These are phyloP conservation scores for Coemansia sp. DNA, from an alignment of 192 early-diverging fungal species.

Conservation along the genomic window DNA sequence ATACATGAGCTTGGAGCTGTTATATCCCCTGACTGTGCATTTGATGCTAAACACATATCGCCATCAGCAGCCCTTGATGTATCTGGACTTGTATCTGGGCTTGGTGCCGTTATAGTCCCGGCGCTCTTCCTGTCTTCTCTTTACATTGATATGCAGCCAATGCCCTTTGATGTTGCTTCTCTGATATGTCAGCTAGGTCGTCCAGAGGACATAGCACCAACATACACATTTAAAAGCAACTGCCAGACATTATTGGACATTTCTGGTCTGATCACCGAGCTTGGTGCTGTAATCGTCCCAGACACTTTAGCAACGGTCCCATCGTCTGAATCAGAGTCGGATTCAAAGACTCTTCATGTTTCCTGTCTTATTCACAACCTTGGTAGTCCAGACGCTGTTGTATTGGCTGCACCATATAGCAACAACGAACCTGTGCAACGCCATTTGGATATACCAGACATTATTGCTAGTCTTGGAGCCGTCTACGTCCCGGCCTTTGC, in stretches of 20 bases:
- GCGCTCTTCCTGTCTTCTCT: background rate
- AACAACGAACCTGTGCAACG: background rate
- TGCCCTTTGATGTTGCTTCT: background rate
- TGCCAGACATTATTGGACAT: background rate
- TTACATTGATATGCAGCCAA: background rate
- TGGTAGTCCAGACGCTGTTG: background rate
- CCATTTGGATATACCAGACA: slow-evolving; percentile 17
- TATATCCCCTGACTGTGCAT: background rate
- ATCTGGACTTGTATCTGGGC: slow-evolving; percentile 7
- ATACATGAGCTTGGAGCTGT: background rate
- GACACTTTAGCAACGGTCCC: background rate
- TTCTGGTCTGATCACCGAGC: slow-evolving; percentile 1
- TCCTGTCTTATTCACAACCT: background rate
- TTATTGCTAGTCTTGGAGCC: slow-evolving; percentile 38
- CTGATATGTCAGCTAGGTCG: slow-evolving; percentile 4
- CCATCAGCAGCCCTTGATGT: background rate
- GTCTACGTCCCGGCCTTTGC: slow-evolving; percentile 30
- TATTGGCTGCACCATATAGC: background rate
- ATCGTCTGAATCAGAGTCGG: background rate
- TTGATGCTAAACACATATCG: background rate
- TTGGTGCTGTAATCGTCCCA: background rate
- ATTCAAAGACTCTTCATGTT: background rate
- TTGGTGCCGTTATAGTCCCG: slow-evolving; percentile 7
- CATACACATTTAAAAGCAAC: background rate
- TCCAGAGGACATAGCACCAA: background rate